Conservation (phyloP, 495 filamentous ascomycete genomes). For the Penicillium tannophilum region DNA sequence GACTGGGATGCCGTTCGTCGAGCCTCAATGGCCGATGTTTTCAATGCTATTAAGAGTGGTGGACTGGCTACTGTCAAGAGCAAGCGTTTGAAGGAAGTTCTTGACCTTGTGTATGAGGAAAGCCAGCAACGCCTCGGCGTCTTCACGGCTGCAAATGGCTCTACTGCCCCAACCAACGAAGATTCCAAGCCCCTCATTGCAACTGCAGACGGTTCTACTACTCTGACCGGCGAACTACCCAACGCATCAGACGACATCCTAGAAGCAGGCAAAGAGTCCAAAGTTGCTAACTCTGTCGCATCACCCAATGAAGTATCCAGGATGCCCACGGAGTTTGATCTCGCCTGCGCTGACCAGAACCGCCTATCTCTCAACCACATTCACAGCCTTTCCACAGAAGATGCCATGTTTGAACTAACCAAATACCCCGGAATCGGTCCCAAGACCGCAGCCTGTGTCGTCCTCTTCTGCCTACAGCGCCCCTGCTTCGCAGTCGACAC, state of each 20-base stretch:
- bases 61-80: conserved; percentile 71
- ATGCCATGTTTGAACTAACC: conserved; percentile 72
- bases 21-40: conserved; percentile 63
- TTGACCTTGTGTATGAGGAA: conserved; percentile 78
- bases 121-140: conserved; percentile 53
- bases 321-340: conserved; percentile 41
- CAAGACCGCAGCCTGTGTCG: conserved; percentile 88
- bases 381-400: conserved; percentile 62
- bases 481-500: conserved; percentile 87
- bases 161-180: neutral
- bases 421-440: conserved; percentile 84
- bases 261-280: neutral
- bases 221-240: neutral
- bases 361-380: conserved; percentile 78
- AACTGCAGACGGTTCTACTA: conserved; percentile 4
- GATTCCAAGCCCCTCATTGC: neutral
- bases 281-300: neutral
- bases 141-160: conserved; percentile 21
- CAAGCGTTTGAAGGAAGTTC: conserved; percentile 75
- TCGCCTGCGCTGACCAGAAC: conserved; percentile 55
- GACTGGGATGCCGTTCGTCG: conserved; percentile 82
- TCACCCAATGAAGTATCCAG: conserved; percentile 25
- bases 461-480: conserved; percentile 75
- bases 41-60: conserved; percentile 71
- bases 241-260: neutral